These are phyloP conservation scores for Pseudogymnoascus sp. DNA, from an alignment of 2,329 filamentous ascomycete species.

Conservation along the genomic window DNA sequence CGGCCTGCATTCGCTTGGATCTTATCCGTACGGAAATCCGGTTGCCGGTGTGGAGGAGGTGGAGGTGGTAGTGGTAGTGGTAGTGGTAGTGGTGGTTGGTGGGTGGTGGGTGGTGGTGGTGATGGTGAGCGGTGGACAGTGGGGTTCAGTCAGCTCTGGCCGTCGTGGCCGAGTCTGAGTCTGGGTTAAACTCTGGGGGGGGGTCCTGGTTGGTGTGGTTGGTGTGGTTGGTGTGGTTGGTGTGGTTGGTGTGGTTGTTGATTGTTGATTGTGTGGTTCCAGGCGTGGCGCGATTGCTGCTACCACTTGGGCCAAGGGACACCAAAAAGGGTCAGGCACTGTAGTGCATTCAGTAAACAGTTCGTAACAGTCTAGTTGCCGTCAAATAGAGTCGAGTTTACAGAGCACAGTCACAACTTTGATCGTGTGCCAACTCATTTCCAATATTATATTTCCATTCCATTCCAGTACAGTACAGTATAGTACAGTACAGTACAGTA, in stretches of 20 bases:
- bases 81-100: not conserved
- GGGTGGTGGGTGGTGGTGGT: not conserved
- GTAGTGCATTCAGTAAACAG: not conserved
- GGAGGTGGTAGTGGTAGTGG: not conserved
- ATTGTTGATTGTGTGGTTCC: not conserved
- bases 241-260: no score
- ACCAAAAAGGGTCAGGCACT: not conserved
- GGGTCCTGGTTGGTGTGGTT: no score
- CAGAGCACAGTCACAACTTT: not conserved
- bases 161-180: no score
- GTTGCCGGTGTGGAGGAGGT: not conserved
- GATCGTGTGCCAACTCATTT: not conserved
- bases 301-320: not conserved
- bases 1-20: conserved; percentile 3
- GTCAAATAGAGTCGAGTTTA: not conserved
- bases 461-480: no score
- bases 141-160: not conserved
- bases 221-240: no score
- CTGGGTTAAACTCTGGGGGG: no score
- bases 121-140: not conserved
- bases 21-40: conserved; percentile 6
- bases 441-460: not conserved
- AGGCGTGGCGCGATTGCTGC: not conserved
- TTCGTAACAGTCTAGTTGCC: not conserved
- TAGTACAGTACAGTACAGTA: no score